phyloP scores from a whole-genome alignment of 192 early-diverging fungal genomes.

The Entomortierella chlamydospora region DNA sequence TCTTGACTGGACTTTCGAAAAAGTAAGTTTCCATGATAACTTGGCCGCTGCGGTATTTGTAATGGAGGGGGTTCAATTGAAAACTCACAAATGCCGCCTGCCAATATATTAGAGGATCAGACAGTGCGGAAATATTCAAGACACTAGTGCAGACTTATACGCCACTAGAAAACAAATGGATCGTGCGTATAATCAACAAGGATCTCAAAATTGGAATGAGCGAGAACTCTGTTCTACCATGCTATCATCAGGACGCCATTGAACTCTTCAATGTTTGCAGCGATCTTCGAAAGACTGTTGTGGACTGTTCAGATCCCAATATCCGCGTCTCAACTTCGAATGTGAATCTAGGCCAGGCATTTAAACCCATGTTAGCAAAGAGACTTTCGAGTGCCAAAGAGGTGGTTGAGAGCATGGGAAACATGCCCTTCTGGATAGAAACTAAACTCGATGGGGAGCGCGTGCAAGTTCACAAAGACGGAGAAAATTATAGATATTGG shows the following conservation, averaged over 20 bases:
- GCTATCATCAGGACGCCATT: constrained; percentile 77
- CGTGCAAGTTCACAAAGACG: constrained; percentile 74
- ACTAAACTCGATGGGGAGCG: constrained; percentile 89
- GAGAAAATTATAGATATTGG: constrained; percentile 61
- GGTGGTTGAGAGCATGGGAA: constrained; percentile 59
- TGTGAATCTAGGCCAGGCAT: constrained; percentile 67
- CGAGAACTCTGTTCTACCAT: constrained; percentile 73
- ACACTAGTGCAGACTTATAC: constrained; percentile 69
- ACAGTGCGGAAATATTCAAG: constrained; percentile 60
- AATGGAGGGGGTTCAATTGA: not conserved
- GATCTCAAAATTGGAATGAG: constrained; percentile 80
- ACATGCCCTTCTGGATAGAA: constrained; percentile 76
- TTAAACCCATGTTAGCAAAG: constrained; percentile 77
- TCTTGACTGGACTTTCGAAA: constrained; percentile 43
- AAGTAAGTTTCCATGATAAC: constrained; percentile 19
- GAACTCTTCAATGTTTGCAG: constrained; percentile 76
- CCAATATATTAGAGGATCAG: constrained; percentile 43
- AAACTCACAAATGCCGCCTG: not conserved
- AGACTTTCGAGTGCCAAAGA: constrained; percentile 59
- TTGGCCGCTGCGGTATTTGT: not conserved
- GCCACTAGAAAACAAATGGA: constrained; percentile 79
- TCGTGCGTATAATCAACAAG: constrained; percentile 80
- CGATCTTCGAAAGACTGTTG: constrained; percentile 68
- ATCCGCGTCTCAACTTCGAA: constrained; percentile 49
- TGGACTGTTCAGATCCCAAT: constrained; percentile 65